These are phyloP conservation scores for Anthracocystis panici-leucophaei DNA, from an alignment of 1,284 basidiomycete genomes.

Conservation along the genomic window DNA sequence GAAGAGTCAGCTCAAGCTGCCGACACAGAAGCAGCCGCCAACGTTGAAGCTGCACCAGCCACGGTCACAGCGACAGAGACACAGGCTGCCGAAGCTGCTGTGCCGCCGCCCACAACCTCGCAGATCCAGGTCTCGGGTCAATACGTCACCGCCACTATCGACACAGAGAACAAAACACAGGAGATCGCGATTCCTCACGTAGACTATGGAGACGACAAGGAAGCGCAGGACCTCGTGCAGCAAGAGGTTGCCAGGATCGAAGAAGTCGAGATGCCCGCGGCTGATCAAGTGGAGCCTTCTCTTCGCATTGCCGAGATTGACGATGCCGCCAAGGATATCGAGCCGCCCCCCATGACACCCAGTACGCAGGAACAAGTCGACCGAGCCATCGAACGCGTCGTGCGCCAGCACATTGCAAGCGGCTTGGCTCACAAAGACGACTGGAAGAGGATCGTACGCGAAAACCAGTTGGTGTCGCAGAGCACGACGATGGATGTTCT, in stretches of 20 bases:
- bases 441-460: constrained; percentile 37
- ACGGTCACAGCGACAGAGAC: background rate
- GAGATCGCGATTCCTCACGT: constrained; percentile 35
- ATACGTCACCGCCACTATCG: constrained; percentile 37
- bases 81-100: background rate
- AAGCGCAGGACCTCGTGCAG: constrained; percentile 27
- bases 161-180: constrained; percentile 24
- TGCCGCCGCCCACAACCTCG: constrained; percentile 3
- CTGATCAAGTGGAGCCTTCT: constrained; percentile 14
- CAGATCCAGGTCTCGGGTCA: constrained; percentile 35
- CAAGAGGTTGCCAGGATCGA: constrained; percentile 37
- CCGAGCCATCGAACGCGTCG: constrained; percentile 16
- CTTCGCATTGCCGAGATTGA: constrained; percentile 40
- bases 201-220: constrained; percentile 34
- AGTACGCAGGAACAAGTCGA: constrained; percentile 50
- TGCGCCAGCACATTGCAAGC: constrained; percentile 19
- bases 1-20: background rate
- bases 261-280: constrained; percentile 36
- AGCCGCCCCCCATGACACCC: constrained; percentile 44
- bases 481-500: constrained; percentile 46
- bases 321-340: constrained; percentile 29
- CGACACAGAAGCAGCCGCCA: background rate
- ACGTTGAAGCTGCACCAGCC: background rate
- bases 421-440: constrained; percentile 6
- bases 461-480: constrained; percentile 43